Base-by-base conservation (phyloP, 2,329 filamentous ascomycete species). In the Endocalyx cinctus region DNA sequence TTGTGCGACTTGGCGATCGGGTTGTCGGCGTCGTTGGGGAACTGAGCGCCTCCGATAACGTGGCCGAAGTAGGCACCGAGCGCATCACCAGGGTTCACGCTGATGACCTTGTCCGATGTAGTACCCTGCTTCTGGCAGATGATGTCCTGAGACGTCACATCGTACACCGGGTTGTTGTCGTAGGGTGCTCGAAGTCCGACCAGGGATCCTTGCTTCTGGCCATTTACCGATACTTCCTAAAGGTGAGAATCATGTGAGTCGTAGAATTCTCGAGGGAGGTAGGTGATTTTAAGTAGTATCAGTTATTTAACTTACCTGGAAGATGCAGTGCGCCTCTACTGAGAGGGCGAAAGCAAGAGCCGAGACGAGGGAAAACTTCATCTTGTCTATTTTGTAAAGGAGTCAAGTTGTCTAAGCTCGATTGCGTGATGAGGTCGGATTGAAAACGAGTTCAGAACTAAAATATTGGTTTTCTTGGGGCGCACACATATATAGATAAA, bases 1-100 rank as follows among this genome's bases (percentile, higher is more conserved):
- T 72, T 72, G 57, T 77, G 72, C 10, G 66, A 69, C 35, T 62
- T 55, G 19, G 72, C 72, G 44, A 77, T 75, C 33, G 71, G 72
- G 54, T 74, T 66, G 52, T 72, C 70, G 3, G 57, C 53, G 57
- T 72, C 70, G 42, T 61, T 61, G 27, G 68, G 33, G 43, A 59
- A 64, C 51, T 76, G 70, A 6, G 65, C 59, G 29, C 72, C 72
- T 33, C 72, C 72, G 35, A 76, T 66, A 31, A 74, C 59, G 46
- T 76, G 72, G 26, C 70, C 68, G 61, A 67, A 76, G 51, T 60
- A 67, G 2, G 70, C 62, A 6, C 71, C 72, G 28, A 76, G 56
- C 43, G 64, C 60, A 48, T 74, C 72, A 10, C 72, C 72, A 3
- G 67, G 60, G 12, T 66, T 62, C 31, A 75, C 65, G 26, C 60